Evolutionary conservation across 2,329 filamentous ascomycete genomes (phyloP).

Genomic region (Sarocladium brachiariae): DNA sequence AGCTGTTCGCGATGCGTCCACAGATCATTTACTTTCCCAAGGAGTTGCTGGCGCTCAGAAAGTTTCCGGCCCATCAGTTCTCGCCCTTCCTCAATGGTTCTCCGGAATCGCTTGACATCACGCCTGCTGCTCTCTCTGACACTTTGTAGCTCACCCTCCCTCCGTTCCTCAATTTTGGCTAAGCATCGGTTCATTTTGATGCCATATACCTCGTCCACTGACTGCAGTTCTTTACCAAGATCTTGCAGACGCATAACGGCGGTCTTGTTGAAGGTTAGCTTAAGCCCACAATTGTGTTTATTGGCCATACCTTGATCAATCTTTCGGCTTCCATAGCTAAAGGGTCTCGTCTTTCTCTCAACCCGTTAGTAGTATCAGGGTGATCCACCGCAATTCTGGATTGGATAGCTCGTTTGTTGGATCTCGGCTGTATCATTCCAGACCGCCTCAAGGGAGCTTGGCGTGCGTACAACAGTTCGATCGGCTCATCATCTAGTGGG

Average conservation of each 20-base stretch:
- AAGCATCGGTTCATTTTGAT: constrained; percentile 1
- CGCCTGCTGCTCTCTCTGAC: neutral
- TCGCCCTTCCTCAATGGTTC: neutral
- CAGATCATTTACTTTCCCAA: neutral
- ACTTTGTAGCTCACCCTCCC: neutral
- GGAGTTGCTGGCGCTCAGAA: neutral
- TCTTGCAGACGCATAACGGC: neutral
- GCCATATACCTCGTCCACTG: neutral
- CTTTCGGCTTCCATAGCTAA: neutral
- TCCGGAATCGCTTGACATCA: neutral
- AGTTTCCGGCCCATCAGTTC: neutral
- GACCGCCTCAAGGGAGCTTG: too few species aligned
- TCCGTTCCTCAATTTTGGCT: neutral
- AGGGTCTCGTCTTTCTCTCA: neutral
- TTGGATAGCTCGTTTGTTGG: too few species aligned
- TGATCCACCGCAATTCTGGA: too few species aligned
- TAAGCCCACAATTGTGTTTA: too few species aligned
- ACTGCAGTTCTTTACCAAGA: neutral
- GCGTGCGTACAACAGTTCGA: neutral
- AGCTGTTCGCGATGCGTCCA: neutral
- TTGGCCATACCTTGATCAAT: neutral
- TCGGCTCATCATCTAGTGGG: neutral
- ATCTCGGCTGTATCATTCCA: too few species aligned
- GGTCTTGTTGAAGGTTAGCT: neutral
- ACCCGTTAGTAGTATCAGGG: neutral